phyloP scores from a whole-genome alignment of 306 rosid genomes.

The Dryas octopetala region DNA sequence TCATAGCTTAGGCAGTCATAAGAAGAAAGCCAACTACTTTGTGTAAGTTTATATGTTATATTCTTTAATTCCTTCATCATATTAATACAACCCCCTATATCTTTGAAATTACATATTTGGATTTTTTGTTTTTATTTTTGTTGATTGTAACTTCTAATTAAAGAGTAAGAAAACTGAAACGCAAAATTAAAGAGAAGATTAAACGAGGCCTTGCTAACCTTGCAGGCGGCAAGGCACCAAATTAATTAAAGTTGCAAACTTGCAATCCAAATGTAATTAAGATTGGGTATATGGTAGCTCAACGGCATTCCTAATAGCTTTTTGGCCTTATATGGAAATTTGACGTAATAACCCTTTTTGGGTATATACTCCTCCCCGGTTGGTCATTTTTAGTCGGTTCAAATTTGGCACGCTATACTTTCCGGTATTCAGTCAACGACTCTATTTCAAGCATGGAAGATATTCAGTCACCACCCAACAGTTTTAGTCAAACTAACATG shows the following conservation, averaged over 20 bases:
- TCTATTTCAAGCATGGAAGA: background rate
- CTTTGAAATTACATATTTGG: background rate
- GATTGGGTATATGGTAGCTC: too few species aligned
- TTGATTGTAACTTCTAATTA: background rate
- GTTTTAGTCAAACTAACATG: background rate
- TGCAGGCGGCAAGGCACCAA: too few species aligned
- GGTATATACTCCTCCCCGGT: background rate
- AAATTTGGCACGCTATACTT: background rate
- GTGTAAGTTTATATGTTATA: background rate
- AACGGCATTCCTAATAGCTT: too few species aligned
- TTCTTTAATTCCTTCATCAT: constrained; percentile 18
- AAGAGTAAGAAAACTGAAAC: too few species aligned
- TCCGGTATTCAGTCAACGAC: background rate
- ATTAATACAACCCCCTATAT: background rate
- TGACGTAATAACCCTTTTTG: too few species aligned
- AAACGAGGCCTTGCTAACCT: too few species aligned
- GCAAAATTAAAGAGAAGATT: too few species aligned
- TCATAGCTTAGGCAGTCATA: background rate
- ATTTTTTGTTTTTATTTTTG: background rate
- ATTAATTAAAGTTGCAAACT: too few species aligned
- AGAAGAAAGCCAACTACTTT: background rate
- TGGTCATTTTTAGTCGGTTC: background rate
- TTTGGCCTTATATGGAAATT: background rate
- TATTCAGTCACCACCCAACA: background rate
- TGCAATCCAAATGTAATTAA: too few species aligned